Percentiles rank a stretch among this genome's conserved stretches.
phyloP scores from a whole-genome alignment of 2,329 filamentous ascomycete species.

The Triangularia setosa region DNA sequence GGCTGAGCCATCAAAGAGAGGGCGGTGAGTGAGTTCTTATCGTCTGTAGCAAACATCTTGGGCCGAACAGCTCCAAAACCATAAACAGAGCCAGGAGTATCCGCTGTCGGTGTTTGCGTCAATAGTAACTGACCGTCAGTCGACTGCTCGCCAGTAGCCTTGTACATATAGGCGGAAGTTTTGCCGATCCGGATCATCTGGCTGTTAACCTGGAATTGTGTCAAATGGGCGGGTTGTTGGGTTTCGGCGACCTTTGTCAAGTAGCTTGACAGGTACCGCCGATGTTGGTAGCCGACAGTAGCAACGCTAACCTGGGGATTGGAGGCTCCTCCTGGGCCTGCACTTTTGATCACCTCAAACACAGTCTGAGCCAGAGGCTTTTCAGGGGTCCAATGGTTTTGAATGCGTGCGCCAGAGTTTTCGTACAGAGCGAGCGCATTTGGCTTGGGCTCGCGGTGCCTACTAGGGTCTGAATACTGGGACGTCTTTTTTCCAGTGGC shows the following conservation, averaged over 20 bases:
- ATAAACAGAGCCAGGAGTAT: background rate
- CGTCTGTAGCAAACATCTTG: conserved; percentile 12
- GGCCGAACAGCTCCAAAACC: conserved; percentile 22
- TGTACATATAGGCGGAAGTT: conserved; percentile 41
- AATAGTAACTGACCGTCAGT: background rate
- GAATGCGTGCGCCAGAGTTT: conserved; percentile 21
- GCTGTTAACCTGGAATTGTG: conserved; percentile 37
- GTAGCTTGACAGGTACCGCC: conserved; percentile 34
- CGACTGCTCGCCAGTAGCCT: conserved; percentile 15
- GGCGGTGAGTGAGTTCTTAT: conserved; percentile 20
- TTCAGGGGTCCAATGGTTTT: conserved; percentile 32
- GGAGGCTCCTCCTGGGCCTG: conserved; percentile 33
- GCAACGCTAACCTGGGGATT: conserved; percentile 35
- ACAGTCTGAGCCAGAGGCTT: conserved; percentile 34
- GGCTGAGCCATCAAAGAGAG: conserved; percentile 16
- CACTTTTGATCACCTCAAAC: conserved; percentile 33
- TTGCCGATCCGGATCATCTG: conserved; percentile 37
- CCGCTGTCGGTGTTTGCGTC: background rate
- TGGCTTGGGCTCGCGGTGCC: conserved; percentile 26
- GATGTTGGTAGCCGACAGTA: conserved; percentile 35
- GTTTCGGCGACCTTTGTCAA: conserved; percentile 31
- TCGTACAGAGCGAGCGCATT: conserved; percentile 26
- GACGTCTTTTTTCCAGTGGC: conserved; percentile 44
- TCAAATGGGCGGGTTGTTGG: conserved; percentile 39
- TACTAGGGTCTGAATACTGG: conserved; percentile 24